phyloP scores from a whole-genome alignment of 805 yeast genomes.

The Cyberlindnera veronae region DNA sequence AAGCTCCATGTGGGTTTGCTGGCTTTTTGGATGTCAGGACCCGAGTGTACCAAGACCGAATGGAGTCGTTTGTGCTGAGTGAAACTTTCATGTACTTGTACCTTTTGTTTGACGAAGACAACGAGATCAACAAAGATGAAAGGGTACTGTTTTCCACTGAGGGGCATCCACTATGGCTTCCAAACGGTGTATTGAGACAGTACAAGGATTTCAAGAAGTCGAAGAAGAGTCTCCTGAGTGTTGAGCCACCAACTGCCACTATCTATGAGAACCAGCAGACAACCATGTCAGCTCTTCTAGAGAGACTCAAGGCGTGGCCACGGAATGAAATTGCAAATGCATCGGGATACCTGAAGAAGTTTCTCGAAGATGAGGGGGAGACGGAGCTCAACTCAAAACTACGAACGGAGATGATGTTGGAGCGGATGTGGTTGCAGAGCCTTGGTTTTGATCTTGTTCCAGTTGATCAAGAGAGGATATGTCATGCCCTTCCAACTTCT shows the following conservation, averaged over 20 bases:
- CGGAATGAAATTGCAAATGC: slow-evolving; percentile 5
- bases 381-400: neutral
- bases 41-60: slow-evolving; percentile 66
- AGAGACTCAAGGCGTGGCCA: slow-evolving; percentile 9
- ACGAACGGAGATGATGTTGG: neutral
- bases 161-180: slow-evolving; percentile 86
- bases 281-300: neutral
- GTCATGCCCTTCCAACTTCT: slow-evolving; percentile 5
- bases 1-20: slow-evolving; percentile 73
- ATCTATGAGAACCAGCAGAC: too few relatives aligned
- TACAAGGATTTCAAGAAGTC: slow-evolving; percentile 17
- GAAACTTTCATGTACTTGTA: slow-evolving; percentile 85
- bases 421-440: slow-evolving; percentile 1
- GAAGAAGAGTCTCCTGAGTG: neutral
- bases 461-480: neutral
- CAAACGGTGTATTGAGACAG: slow-evolving; percentile 30
- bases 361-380: slow-evolving; percentile 3
- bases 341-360: slow-evolving; percentile 7
- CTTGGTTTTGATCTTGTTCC: slow-evolving; percentile 3
- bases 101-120: slow-evolving; percentile 68
- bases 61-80: slow-evolving; percentile 88
- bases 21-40: slow-evolving; percentile 68
- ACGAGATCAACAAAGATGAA: slow-evolving; percentile 45
- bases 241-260: neutral
- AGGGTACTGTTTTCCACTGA: slow-evolving; percentile 67